Evolutionary conservation across 2,329 filamentous ascomycete genomes (phyloP).

Genomic region (Diaporthe sp.): DNA sequence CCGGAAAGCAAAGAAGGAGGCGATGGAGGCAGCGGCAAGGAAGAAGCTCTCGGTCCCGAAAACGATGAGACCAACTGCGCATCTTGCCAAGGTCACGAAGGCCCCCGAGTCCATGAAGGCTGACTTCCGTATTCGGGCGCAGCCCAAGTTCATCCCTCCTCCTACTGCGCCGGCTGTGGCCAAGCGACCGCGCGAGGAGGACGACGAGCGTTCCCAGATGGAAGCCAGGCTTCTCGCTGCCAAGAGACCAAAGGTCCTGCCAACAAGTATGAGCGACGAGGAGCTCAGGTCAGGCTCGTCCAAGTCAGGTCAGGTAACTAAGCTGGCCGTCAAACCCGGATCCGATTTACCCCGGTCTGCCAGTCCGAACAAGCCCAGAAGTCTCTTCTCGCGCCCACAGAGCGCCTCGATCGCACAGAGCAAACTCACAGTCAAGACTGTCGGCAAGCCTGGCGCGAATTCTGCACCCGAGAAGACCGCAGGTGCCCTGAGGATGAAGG

Average conservation of each 20-base stretch:
- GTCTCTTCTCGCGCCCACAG: constrained; percentile 24
- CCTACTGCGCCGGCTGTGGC: background rate
- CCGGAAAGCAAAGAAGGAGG: constrained; percentile 69
- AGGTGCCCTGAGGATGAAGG: background rate
- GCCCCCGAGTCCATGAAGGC: constrained; percentile 69
- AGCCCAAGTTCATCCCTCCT: constrained; percentile 51
- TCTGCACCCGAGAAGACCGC: background rate
- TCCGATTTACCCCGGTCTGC: background rate
- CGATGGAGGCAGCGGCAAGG: constrained; percentile 65
- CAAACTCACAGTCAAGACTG: constrained; percentile 30
- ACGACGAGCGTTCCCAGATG: constrained; percentile 37
- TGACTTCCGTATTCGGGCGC: constrained; percentile 61
- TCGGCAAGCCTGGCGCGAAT: constrained; percentile 1
- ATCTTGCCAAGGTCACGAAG: constrained; percentile 54
- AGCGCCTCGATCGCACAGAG: constrained; percentile 5
- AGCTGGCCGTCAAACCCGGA: background rate
- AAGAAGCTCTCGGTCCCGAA: constrained; percentile 53
- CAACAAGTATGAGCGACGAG: constrained; percentile 25
- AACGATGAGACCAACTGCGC: background rate
- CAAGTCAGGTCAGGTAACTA: background rate
- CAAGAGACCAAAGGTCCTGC: constrained; percentile 44
- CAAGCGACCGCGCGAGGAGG: constrained; percentile 24
- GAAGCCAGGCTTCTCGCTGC: constrained; percentile 33
- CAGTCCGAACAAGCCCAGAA: constrained; percentile 2
- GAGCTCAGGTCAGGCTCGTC: background rate